Base-by-base conservation (phyloP, 345 rosid genomes). In the Hibiscus syriacus region DNA sequence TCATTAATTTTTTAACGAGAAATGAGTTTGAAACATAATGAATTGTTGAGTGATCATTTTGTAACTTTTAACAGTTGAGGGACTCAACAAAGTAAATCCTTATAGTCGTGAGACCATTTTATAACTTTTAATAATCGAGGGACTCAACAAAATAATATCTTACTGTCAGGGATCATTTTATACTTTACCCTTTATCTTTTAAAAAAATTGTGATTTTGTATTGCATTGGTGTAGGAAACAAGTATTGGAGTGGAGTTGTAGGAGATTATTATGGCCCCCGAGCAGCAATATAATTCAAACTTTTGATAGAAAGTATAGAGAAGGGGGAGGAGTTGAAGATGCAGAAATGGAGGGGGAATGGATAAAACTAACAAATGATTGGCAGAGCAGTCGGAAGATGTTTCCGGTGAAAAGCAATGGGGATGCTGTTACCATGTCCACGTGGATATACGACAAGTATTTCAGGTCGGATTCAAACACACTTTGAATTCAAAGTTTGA, bases 241-340 rank as follows among this genome's bases (percentile, higher is more conserved):
- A 87, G 66, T 87, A 87, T 71, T 85, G 90, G 90, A 85, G 88
- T 30, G 90, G 93, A 4, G 84, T 87, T 48, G 60, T 87, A 19
- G 67, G 60, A 70, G 88, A 85, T 73, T 85, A 87, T 75, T 85
- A 87, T 27, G 82, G 87, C 5, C 88, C 88, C 13, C 83, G 90
- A 74, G 90, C 90, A 38, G 88, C 87, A 16, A 75, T 85, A 56
- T 85, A 85, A 63, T 87, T 85, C 81, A 81, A 77, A 56, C 73
- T 66, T 68, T 69, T 84, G 41, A 72, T 70, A 10, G 69, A 74
- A 64, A 84, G 90, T 49, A 30, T 84, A 45, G 83, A 80, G 70
- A 74, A 55, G 2, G 90, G 84, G 2, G 55, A 71, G 16, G 67
- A 72, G 41, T 87, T 87, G 64, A 67, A 30, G 71, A 32, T 85